phyloP scores from a whole-genome alignment of 352 stramenopile genomes.

The Phytophthora sansomeana region DNA sequence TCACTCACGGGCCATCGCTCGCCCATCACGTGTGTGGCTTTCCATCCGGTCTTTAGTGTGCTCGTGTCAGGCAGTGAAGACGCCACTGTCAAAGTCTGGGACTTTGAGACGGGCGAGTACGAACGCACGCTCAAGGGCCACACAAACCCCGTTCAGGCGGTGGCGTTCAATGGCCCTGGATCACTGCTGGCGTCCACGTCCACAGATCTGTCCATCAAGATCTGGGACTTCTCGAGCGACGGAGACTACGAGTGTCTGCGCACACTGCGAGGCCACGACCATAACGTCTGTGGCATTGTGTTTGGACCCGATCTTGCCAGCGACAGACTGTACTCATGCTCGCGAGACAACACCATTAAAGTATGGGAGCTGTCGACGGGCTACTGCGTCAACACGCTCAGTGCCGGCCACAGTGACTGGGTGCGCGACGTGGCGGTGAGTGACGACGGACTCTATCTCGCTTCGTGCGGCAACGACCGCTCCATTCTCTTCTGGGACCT shows the following conservation, averaged over 20 bases:
- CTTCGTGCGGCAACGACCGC: slow-evolving; percentile 96
- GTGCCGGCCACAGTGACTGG: slow-evolving; percentile 95
- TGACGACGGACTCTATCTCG: slow-evolving; percentile 94
- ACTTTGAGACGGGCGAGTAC: slow-evolving; percentile 94
- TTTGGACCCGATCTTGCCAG: slow-evolving; percentile 86
- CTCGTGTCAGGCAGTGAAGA: slow-evolving; percentile 92
- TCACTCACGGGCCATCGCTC: slow-evolving; percentile 83
- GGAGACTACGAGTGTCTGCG: slow-evolving; percentile 94
- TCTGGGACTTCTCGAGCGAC: slow-evolving; percentile 96
- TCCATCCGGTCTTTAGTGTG: slow-evolving; percentile 95
- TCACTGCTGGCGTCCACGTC: slow-evolving; percentile 89
- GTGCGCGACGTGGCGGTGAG: slow-evolving; percentile 96
- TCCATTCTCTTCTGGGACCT: slow-evolving; percentile 97
- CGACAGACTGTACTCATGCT: slow-evolving; percentile 95
- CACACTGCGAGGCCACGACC: slow-evolving; percentile 97
- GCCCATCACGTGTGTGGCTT: slow-evolving; percentile 84
- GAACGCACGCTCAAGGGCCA: slow-evolving; percentile 97
- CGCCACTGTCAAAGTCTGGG: slow-evolving; percentile 91
- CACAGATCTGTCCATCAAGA: slow-evolving; percentile 95
- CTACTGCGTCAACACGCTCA: slow-evolving; percentile 96
- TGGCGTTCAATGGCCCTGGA: slow-evolving; percentile 91
- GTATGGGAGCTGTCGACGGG: slow-evolving; percentile 97
- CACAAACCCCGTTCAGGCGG: slow-evolving; percentile 95
- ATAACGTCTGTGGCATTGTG: slow-evolving; percentile 95
- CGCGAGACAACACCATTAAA: slow-evolving; percentile 97